Evolutionary conservation across 257 asterid genomes (phyloP), one percentile per base, ranked within the genome.

Genomic region (Eucommia ulmoides): DNA sequence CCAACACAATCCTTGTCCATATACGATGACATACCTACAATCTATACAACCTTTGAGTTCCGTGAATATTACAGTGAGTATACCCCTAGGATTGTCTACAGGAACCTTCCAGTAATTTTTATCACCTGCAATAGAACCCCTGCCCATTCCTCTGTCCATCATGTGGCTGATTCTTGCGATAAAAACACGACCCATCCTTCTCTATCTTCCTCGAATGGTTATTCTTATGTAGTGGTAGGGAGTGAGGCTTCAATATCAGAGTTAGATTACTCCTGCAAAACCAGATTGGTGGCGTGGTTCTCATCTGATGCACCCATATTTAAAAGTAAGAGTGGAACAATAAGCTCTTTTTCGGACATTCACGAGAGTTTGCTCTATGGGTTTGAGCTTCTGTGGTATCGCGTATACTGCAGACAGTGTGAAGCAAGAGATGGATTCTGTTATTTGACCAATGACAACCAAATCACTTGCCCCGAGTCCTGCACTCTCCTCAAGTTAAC

Each of bases 241-340:
- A 62, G 61, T 24, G 60, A 46, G 1, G 19, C 63, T 33, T 25
- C 8, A 16, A 19, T 60, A 10, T 49, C 68, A 1, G 75, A 80
- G 22, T 45, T 77, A 71, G 77, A 58, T 18, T 69, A 64, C 33
- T 57, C 66, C 12, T 83, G 94, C 65, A 55, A 66, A 2, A 45
- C 46, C n/a, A 80, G 80, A 16, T 65, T 22, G 52, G 45, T 45
- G 21, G 41, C 64, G 20, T 26, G n/a, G 65, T 50, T 49, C 51
- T 53, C 71, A 22, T 19, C 53, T 3, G 18, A 8, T 48, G 50
- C 56, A 42, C 61, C n/a, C n/a, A n/a, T n/a, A n/a, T n/a, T n/a
- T n/a, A n/a, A n/a, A n/a, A n/a, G n/a, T n/a, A n/a, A n/a, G n/a
- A n/a, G n/a, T n/a, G n/a, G n/a, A n/a, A n/a, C n/a, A n/a, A n/a